Evolutionary conservation across 2,329 filamentous ascomycete species (phyloP).

Genomic region (Talaromyces sp.): DNA sequence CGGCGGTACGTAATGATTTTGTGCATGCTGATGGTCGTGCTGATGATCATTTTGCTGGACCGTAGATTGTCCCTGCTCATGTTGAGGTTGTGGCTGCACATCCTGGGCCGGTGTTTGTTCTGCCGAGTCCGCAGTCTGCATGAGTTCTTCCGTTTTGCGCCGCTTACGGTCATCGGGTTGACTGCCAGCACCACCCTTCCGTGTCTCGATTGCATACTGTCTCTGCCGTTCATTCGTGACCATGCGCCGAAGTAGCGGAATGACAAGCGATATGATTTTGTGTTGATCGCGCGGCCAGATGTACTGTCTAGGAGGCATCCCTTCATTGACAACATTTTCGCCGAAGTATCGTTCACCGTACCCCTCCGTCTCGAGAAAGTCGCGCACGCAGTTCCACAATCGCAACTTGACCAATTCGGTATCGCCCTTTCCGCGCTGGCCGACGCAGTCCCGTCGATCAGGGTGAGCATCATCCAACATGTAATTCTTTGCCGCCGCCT

Average conservation of each 20-base stretch:
- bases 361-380: slow-evolving; percentile 52
- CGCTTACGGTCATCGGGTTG: slow-evolving; percentile 35
- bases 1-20: slow-evolving; percentile 24
- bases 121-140: slow-evolving; percentile 19
- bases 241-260: slow-evolving; percentile 56
- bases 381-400: slow-evolving; percentile 55
- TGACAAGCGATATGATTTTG: slow-evolving; percentile 56
- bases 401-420: slow-evolving; percentile 56
- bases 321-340: slow-evolving; percentile 44
- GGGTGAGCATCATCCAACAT: slow-evolving; percentile 57
- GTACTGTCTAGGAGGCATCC: slow-evolving; percentile 39
- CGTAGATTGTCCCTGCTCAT: slow-evolving; percentile 24
- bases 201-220: slow-evolving; percentile 56
- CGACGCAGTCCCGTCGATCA: slow-evolving; percentile 56
- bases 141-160: slow-evolving; percentile 35
- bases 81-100: slow-evolving; percentile 20
- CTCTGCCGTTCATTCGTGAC: slow-evolving; percentile 60
- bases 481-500: slow-evolving; percentile 55
- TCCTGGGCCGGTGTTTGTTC: slow-evolving; percentile 12
- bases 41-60: slow-evolving; percentile 1
- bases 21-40: slow-evolving; percentile 14
- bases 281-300: slow-evolving; percentile 56
- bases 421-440: slow-evolving; percentile 54
- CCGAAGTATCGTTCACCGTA: slow-evolving; percentile 54
- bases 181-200: slow-evolving; percentile 42